Percentiles rank a stretch among this genome's conserved stretches.
phyloP scores from a whole-genome alignment of 2,329 filamentous ascomycete species.

The Trichophaea hybrida region DNA sequence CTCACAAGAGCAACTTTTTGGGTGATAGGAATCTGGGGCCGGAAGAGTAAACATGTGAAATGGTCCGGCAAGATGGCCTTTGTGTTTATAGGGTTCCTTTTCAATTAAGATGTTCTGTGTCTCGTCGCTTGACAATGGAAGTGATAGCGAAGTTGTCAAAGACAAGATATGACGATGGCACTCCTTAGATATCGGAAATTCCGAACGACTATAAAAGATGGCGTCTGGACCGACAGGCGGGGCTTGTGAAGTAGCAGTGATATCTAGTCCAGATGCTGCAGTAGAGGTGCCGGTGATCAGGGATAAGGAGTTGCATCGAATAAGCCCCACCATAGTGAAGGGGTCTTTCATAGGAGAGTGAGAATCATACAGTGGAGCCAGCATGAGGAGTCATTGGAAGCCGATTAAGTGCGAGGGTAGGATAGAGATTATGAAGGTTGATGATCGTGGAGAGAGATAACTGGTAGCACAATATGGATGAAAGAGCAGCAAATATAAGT shows the following conservation, averaged over 20 bases:
- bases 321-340: slow-evolving; percentile 11
- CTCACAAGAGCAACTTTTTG: background rate
- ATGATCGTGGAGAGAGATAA: background rate
- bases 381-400: slow-evolving; percentile 24
- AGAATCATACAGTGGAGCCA: slow-evolving; percentile 22
- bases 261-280: background rate
- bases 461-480: no score
- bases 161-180: slow-evolving; percentile 6
- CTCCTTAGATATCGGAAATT: background rate
- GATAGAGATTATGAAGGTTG: background rate
- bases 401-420: background rate
- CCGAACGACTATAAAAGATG: background rate
- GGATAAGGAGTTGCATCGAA: slow-evolving; percentile 13
- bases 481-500: no score
- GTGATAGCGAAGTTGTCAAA: slow-evolving; percentile 7
- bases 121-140: slow-evolving; percentile 8
- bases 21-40: background rate
- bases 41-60: slow-evolving; percentile 3
- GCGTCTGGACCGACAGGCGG: background rate
- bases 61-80: background rate
- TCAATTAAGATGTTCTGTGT: background rate
- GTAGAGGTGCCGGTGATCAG: slow-evolving; percentile 3
- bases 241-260: slow-evolving; percentile 3
- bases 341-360: slow-evolving; percentile 20
- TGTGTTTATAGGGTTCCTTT: background rate